Evolutionary conservation across 78 protist species (phyloP).

Genomic region (Monosiga brevicollis): DNA sequence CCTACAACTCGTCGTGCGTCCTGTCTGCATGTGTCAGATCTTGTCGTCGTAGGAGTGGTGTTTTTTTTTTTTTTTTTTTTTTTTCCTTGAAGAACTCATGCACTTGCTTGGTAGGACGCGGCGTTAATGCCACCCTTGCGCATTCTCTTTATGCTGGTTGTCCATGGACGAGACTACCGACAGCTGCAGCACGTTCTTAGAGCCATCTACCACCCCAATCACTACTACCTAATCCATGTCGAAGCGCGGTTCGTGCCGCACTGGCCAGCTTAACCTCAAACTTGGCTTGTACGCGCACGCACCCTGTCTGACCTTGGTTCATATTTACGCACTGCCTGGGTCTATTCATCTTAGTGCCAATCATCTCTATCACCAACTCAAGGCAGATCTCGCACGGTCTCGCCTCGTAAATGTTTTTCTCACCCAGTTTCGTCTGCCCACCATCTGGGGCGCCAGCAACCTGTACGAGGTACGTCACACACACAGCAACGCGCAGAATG

Average conservation of each 20-base stretch:
- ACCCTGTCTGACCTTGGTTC: background rate
- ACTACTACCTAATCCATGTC: background rate
- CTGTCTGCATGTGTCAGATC: too few species aligned
- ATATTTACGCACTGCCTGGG: background rate
- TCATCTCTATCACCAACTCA: background rate
- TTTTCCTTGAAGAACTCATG: too few species aligned
- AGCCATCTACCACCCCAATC: background rate
- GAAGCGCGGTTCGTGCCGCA: background rate
- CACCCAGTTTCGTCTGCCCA: background rate
- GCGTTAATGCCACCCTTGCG: too few species aligned
- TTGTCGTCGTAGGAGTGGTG: too few species aligned
- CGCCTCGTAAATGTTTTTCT: background rate
- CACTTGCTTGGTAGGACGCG: too few species aligned
- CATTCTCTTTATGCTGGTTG: too few species aligned
- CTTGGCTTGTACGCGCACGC: background rate
- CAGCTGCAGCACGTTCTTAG: background rate
- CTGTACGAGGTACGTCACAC: background rate
- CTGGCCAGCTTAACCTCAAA: background rate
- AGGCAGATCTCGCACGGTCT: background rate
- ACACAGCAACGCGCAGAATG: too few species aligned
- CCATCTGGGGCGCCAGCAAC: background rate
- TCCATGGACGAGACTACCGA: too few species aligned
- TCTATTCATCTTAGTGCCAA: background rate
- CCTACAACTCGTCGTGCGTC: too few species aligned
- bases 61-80: too few species aligned